Base-by-base conservation (phyloP, 805 yeast genomes). In the Diddensiella santjacobensis region DNA sequence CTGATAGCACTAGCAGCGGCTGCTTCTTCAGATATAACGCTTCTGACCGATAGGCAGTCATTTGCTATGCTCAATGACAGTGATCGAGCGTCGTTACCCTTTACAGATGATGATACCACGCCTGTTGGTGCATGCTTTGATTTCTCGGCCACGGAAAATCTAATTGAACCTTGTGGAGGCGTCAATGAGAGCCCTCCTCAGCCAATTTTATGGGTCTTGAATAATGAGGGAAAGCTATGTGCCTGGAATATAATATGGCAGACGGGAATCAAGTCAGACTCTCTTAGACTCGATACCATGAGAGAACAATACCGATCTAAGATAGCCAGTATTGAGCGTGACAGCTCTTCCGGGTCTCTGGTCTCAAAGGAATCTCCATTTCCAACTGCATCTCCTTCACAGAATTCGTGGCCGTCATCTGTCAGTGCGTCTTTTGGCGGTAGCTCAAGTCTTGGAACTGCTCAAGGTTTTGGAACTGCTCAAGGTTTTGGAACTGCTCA, bases 91-190 rank as follows among this genome's bases (percentile, higher is more conserved):
- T 74, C 79, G 22, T 69, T 87, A 53, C 96, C 96, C 1, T 69
- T 87, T 56, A 79, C 78, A 58, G 82, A 79, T 5, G 81, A 72
- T 0, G 82, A 77, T 40, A 76, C 84, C 11, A 75, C 84, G 4
- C 81, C 91, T 0, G 68, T 85, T 19, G 96, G 96, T 3, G 54
- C 85, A 8, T 79, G 79, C 0, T 42, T 87, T 3, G 95, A 87
- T 60, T 57, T 81, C 11, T 68, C 74, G 8, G 68, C 78, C 2
- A 62, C 64, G 0, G 71, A 69, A 1, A 57, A 57, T 1, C 77
- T 82, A 1, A 46, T 61, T 1, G 74, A 76, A 11, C 88, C 91
- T 0, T 76, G 80, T 51, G 64, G 70, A 4, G 80, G 80, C 8
- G 71, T 83, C 2, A 87, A 83, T 1, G 70, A 70, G 35, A 78